phyloP scores from a whole-genome alignment of 164 flowering plant species.

The Stephania yunnanensis region DNA sequence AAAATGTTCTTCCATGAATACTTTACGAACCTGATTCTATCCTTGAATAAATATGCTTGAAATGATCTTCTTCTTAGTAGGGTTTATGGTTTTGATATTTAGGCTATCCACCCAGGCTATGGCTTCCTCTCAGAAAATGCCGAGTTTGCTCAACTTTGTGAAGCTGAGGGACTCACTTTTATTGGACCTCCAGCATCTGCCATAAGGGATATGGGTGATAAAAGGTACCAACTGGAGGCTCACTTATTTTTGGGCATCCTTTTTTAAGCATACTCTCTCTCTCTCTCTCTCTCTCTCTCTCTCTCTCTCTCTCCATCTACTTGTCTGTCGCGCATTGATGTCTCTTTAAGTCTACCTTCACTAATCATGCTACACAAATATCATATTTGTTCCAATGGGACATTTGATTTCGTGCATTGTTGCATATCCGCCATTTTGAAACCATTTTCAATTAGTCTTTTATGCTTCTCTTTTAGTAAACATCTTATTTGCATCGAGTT shows the following conservation, averaged over 20 bases:
- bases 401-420: background rate
- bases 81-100: conserved; percentile 24
- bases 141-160: conserved; percentile 89
- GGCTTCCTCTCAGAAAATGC: conserved; percentile 93
- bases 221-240: conserved; percentile 46
- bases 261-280: background rate
- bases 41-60: background rate
- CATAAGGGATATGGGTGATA: conserved; percentile 95
- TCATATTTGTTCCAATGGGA: background rate
- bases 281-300: too few species aligned
- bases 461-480: background rate
- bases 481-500: background rate
- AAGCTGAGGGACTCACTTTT: conserved; percentile 71
- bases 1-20: background rate
- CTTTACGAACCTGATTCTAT: background rate
- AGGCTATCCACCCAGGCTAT: conserved; percentile 99
- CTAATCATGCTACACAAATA: background rate
- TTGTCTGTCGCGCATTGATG: background rate
- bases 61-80: conserved; percentile 3
- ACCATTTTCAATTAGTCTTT: background rate
- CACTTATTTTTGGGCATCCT: background rate
- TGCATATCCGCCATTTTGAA: background rate
- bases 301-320: background rate
- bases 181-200: conserved; percentile 98
- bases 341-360: background rate